These are phyloP conservation scores for Acanthamoeba triangularis DNA, from an alignment of 208 protist genomes.

Conservation along the genomic window DNA sequence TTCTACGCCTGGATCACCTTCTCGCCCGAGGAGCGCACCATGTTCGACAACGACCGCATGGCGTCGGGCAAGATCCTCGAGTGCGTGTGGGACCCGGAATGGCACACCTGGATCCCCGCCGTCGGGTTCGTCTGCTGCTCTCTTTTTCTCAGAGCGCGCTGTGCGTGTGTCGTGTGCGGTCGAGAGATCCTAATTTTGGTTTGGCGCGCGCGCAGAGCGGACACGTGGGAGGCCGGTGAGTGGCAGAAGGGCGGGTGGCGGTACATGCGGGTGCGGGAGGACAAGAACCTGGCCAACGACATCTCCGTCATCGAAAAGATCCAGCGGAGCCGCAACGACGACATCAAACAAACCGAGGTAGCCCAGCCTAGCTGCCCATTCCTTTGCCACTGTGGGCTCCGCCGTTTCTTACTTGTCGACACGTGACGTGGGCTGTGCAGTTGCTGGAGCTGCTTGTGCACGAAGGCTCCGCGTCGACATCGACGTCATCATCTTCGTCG, in stretches of 20 bases:
- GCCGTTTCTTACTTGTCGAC: not conserved
- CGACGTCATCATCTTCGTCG: not conserved
- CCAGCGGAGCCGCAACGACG: not conserved
- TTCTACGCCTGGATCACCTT: slow-evolving; percentile 78
- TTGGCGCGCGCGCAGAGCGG: not conserved
- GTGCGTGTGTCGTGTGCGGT: not conserved
- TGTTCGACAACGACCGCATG: slow-evolving; percentile 36
- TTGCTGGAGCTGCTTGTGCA: slow-evolving; percentile 1
- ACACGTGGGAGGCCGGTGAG: not conserved
- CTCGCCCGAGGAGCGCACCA: not conserved
- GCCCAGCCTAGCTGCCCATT: too few species aligned
- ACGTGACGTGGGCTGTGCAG: not conserved
- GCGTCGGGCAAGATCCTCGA: slow-evolving; percentile 74
- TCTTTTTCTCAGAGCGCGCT: too few species aligned
- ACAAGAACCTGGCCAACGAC: slow-evolving; percentile 80
- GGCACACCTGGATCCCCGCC: slow-evolving; percentile 8
- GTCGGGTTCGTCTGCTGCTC: not conserved
- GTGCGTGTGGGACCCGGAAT: slow-evolving; percentile 76
- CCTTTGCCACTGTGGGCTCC: not conserved
- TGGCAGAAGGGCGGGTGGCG: slow-evolving; percentile 73
- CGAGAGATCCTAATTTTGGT: not conserved
- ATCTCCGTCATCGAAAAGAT: slow-evolving; percentile 52
- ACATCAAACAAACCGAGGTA: slow-evolving; percentile 37
- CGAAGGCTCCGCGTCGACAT: not conserved
- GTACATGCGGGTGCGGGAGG: slow-evolving; percentile 75